Base-by-base conservation (phyloP, 192 early-diverging fungal genomes). In the Backusella sp. region DNA sequence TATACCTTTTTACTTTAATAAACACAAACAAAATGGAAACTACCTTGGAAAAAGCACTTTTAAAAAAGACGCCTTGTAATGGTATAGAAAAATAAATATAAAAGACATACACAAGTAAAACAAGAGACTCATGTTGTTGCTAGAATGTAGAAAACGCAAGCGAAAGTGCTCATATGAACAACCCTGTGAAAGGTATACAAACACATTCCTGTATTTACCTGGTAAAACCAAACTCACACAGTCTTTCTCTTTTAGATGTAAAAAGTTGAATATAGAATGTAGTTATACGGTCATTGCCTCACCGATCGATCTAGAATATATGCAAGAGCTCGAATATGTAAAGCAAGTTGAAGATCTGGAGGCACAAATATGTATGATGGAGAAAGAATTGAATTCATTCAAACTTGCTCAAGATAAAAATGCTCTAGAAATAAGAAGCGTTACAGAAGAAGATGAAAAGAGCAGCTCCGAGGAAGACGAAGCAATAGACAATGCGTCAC, bases 151-250 rank as follows among this genome's bases (percentile, higher is more conserved):
- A 46, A 44, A 76, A 30, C 75, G 67, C 21, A 76, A 76, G 37
- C 66, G 75, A 15, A 68, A 69, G 35, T 76, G 75, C 26, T 68
- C 34, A 14, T 67, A 53, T 28, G 42, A 53, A 19, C 42, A 52
- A 32, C 75, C 75, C 32, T 76, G 75, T 69, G 75, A 68, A 12
- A 76, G 75, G 75, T 76, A 76, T 35, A 69, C 21, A 7, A 21
- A 53, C 0, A 52, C 46, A 52, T 3, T 6, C 19, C 21, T 53
- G 23, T 8, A 15, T 73, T 30, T 37, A 14, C 26, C 21, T 39
- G 30, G 8, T 23, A 52, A 42, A 9, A 44, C 7, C 21, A 26
- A 62, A 59, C 26, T 59, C n/a, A 59, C 23, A 44, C 21, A 6
- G 0, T 23, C 4, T 11, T 23, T 59, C 11, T 23, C 23, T 26